These are phyloP conservation scores for Tetracentron sinense DNA, from an alignment of 164 flowering plant genomes.

Conservation along the genomic window DNA sequence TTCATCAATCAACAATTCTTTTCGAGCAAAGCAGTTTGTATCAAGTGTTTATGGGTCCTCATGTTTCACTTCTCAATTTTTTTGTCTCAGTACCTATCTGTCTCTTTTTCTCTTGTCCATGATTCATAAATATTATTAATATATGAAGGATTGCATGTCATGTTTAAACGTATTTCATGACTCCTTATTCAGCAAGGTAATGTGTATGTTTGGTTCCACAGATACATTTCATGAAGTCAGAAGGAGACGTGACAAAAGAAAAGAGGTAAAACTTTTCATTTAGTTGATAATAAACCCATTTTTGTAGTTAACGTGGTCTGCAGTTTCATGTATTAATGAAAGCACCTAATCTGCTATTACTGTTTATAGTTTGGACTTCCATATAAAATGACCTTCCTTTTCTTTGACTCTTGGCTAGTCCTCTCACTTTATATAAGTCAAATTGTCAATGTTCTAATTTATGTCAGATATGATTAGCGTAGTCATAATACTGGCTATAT, in stretches of 20 bases:
- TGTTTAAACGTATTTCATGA: no score
- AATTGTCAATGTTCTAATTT: not conserved
- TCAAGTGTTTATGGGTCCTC: no score
- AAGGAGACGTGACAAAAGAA: slow-evolving; percentile 75
- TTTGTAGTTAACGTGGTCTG: not conserved
- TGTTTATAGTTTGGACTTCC: not conserved
- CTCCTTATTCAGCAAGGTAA: not conserved
- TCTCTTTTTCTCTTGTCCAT: not conserved
- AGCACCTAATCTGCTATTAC: not conserved
- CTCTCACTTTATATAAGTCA: not conserved
- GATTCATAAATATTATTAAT: no score
- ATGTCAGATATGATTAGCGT: not conserved
- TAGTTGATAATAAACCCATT: not conserved
- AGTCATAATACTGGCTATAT: not conserved
- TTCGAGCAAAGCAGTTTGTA: no score
- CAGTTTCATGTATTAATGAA: not conserved
- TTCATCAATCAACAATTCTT: no score
- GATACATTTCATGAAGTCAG: slow-evolving; percentile 89
- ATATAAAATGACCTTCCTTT: not conserved
- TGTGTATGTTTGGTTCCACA: slow-evolving; percentile 22
- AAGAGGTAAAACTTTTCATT: slow-evolving; percentile 50
- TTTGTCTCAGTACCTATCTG: no score
- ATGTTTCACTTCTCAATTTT: no score
- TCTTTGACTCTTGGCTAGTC: not conserved
- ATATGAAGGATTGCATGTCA: no score